These are phyloP conservation scores for Debaryomyces sp. DNA, from an alignment of 1,139 yeast genomes.

Conservation along the genomic window DNA sequence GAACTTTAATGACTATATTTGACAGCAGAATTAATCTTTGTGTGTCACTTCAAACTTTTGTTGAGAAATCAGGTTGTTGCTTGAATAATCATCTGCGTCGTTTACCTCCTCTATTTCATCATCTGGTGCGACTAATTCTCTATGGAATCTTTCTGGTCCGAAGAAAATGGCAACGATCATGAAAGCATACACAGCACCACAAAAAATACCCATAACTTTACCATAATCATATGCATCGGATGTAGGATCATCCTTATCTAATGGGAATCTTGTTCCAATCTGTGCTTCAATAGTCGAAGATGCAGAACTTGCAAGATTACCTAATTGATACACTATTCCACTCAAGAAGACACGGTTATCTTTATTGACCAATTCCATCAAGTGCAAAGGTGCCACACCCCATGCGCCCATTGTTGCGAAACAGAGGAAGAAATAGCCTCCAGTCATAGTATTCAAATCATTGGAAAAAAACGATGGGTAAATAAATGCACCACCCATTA, in stretches of 20 bases:
- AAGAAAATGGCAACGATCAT: slow-evolving; percentile 28
- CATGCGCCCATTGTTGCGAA: slow-evolving; percentile 40
- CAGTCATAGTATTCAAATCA: slow-evolving; percentile 27
- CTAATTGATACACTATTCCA: slow-evolving; percentile 44
- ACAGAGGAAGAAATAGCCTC: slow-evolving; percentile 27
- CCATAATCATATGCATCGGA: slow-evolving; percentile 33
- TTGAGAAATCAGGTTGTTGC: not conserved
- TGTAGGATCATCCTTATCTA: slow-evolving; percentile 20
- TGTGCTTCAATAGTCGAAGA: slow-evolving; percentile 40
- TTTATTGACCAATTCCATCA: slow-evolving; percentile 40
- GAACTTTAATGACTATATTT: not conserved
- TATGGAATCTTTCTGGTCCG: slow-evolving; percentile 39
- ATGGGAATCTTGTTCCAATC: slow-evolving; percentile 34
- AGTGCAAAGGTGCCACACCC: slow-evolving; percentile 42
- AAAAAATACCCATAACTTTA: slow-evolving; percentile 41
- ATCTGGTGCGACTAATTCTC: slow-evolving; percentile 17
- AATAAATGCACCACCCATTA: slow-evolving; percentile 35
- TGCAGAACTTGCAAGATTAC: slow-evolving; percentile 41
- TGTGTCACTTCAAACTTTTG: not conserved
- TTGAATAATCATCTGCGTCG: not conserved
- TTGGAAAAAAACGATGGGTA: slow-evolving; percentile 30
- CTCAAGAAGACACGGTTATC: slow-evolving; percentile 38
- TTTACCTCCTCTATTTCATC: not conserved
- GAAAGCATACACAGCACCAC: slow-evolving; percentile 38
- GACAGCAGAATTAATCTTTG: too few relatives aligned